These are phyloP conservation scores for Gracilariopsis chorda DNA, from an alignment of 23 red algal species.

Conservation along the genomic window DNA sequence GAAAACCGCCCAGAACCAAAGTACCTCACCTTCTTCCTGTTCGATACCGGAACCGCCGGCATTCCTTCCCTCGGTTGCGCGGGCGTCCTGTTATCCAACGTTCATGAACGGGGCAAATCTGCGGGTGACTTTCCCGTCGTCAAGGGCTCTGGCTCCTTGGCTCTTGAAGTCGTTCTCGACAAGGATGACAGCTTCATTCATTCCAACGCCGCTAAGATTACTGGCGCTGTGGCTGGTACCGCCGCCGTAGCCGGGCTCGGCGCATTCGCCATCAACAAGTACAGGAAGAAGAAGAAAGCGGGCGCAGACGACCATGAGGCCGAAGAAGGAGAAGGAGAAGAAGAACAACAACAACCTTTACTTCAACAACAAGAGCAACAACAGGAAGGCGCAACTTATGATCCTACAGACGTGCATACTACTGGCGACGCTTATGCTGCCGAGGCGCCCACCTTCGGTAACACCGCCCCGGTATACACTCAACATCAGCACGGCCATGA, in stretches of 20 bases:
- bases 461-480: too few species aligned
- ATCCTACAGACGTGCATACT: too few species aligned
- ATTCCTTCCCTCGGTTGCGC: conserved; percentile 47
- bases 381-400: background rate
- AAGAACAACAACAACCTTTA: background rate
- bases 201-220: conserved; percentile 29
- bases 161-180: background rate
- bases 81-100: conserved; percentile 35
- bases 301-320: background rate
- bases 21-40: conserved; percentile 56
- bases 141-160: conserved; percentile 32
- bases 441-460: too few species aligned
- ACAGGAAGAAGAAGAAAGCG: conserved; percentile 35
- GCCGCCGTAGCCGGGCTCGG: background rate
- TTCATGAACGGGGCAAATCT: conserved; percentile 5
- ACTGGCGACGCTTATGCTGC: background rate
- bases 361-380: background rate
- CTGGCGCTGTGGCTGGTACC: background rate
- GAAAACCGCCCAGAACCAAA: conserved; percentile 7
- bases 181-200: background rate
- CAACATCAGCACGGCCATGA: background rate
- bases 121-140: conserved; percentile 52
- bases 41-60: conserved; percentile 42
- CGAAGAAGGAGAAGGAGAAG: background rate
- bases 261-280: conserved; percentile 20